A percentile compares a stretch with the other conserved stretches of the same genome.
phyloP scores from a whole-genome alignment of 208 protist genomes.

The Tritrichomonas foetus region DNA sequence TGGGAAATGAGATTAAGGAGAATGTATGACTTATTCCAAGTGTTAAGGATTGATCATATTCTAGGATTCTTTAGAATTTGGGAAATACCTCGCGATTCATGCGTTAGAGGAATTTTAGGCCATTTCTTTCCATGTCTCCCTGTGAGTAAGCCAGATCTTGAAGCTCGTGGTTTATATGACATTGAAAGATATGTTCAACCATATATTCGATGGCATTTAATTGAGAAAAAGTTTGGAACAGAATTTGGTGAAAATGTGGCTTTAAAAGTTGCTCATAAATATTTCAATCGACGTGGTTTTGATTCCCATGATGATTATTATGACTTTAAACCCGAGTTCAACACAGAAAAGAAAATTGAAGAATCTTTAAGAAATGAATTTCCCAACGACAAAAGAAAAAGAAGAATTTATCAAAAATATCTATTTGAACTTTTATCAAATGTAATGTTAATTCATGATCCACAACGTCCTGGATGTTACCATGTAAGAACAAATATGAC shows the following conservation, averaged over 20 bases:
- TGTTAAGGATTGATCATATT: neutral
- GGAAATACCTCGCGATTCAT: neutral
- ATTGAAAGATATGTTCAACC: neutral
- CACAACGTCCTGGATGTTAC: neutral
- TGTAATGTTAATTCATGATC: neutral
- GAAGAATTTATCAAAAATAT: neutral
- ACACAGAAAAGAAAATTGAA: neutral
- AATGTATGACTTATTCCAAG: neutral
- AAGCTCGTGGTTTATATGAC: neutral
- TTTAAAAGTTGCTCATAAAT: neutral
- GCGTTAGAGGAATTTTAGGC: neutral
- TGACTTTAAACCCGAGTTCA: neutral
- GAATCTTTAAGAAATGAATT: neutral
- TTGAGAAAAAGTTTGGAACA: neutral
- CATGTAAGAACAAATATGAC: neutral
- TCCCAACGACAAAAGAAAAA: neutral
- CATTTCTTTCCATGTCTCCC: neutral
- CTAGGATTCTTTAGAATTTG: neutral
- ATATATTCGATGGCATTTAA: neutral
- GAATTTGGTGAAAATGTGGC: no score
- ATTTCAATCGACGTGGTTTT: neutral
- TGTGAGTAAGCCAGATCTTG: neutral
- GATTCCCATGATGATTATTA: neutral
- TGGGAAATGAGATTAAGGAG: neutral
- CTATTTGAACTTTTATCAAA: neutral